These are phyloP conservation scores for Penicillium odoratum DNA, from an alignment of 495 filamentous ascomycete genomes.

Conservation along the genomic window DNA sequence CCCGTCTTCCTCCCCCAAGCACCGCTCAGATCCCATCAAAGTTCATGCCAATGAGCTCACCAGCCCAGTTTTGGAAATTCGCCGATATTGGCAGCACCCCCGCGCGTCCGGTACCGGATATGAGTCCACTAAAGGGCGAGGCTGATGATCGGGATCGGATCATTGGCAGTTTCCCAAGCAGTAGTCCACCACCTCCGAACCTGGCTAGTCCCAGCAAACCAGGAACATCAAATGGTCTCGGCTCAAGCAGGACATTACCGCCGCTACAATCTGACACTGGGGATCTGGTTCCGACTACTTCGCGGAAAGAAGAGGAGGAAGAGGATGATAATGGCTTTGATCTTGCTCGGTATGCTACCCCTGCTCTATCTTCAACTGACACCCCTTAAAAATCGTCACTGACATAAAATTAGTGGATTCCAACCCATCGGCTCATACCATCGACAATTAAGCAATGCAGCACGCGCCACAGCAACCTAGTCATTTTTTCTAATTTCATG, in stretches of 20 bases:
- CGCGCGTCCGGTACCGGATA: constrained; percentile 59
- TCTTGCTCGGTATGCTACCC: constrained; percentile 59
- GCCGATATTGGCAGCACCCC: constrained; percentile 72
- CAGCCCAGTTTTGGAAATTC: constrained; percentile 97
- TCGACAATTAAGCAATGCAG: constrained; percentile 49
- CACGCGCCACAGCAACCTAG: constrained; percentile 34
- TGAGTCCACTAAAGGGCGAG: constrained; percentile 59
- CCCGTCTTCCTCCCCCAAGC: constrained; percentile 80
- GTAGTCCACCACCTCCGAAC: constrained; percentile 58
- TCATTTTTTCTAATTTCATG: constrained; percentile 1
- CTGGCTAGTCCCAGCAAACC: constrained; percentile 49
- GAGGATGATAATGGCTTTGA: constrained; percentile 63
- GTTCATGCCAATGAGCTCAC: constrained; percentile 91
- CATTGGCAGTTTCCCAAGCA: constrained; percentile 61
- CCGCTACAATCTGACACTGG: constrained; percentile 33
- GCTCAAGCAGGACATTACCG: constrained; percentile 36
- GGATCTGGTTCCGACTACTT: constrained; percentile 17
- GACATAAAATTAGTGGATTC: constrained; percentile 57
- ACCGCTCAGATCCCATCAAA: constrained; percentile 88
- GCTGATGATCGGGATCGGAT: constrained; percentile 43
- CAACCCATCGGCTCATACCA: constrained; percentile 71
- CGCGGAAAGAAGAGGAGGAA: constrained; percentile 32
- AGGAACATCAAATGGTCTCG: constrained; percentile 38
- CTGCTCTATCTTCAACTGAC: neutral
- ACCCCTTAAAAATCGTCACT: constrained; percentile 25